Conservation (phyloP, 2,329 filamentous ascomycete genomes). For the Colletotrichum echinochloae region DNA sequence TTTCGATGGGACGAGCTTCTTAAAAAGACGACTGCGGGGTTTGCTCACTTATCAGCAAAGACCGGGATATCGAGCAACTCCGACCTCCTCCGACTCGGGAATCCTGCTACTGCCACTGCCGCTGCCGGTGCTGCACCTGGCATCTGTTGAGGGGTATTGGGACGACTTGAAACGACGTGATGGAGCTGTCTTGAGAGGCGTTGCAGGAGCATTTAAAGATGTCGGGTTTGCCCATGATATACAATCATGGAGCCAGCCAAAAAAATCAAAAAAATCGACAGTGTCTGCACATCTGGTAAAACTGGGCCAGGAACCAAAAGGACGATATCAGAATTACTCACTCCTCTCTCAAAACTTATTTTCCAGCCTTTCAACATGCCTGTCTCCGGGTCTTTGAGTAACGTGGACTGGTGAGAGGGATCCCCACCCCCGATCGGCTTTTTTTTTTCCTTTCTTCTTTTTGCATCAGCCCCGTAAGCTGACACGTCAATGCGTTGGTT, state of each 20-base stretch:
- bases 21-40: slow-evolving; percentile 25
- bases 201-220: slow-evolving; percentile 36
- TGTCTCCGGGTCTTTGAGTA: slow-evolving; percentile 49
- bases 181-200: slow-evolving; percentile 22
- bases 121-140: too few relatives aligned
- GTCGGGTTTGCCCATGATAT: slow-evolving; percentile 28
- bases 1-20: slow-evolving; percentile 9
- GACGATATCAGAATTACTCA: slow-evolving; percentile 31
- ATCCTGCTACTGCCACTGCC: too few relatives aligned
- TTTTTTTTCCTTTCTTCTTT: too few relatives aligned
- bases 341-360: slow-evolving; percentile 29
- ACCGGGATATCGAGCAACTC: slow-evolving; percentile 26
- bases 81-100: slow-evolving; percentile 2
- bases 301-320: slow-evolving; percentile 8
- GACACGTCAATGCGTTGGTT: slow-evolving; percentile 7
- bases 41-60: slow-evolving; percentile 39
- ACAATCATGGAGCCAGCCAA: not conserved
- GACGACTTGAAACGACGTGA: slow-evolving; percentile 33
- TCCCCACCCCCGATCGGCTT: slow-evolving; percentile 34
- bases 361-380: slow-evolving; percentile 44
- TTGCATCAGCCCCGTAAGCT: slow-evolving; percentile 25
- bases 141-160: slow-evolving; percentile 24
- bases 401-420: slow-evolving; percentile 48
- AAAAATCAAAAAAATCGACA: too few relatives aligned
- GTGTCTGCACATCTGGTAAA: slow-evolving; percentile 21